Evolutionary conservation across 73 alveolate genomes (phyloP), one percentile per base, ranked within the genome.

Genomic region (Uronychia binucleata): DNA sequence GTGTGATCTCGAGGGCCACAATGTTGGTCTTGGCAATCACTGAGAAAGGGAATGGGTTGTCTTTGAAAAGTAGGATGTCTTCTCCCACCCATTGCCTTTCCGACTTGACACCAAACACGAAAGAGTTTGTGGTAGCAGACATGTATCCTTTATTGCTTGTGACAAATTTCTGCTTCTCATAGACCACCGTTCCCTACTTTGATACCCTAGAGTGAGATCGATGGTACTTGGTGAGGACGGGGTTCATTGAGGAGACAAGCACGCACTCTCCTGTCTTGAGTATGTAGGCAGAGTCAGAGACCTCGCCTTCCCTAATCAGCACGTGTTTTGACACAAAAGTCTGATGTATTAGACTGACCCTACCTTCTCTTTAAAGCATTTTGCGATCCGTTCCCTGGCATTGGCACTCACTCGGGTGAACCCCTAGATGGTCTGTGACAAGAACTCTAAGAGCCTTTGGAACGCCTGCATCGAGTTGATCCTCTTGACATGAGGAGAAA

Each of bases 301-400:
- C 29, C 1, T 5, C 5, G 25, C 81, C 81, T 30, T 75, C 81
- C 30, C 5, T 8, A 28, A 75, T 28, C 8, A 75, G 5, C 5
- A 13, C 32, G 28, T 75, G 58, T 27, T 32, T 32, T 5, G 81
- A 46, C 27, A 75, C 32, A 13, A 30, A 75, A 5, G 58, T 28
- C 28, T 13, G 5, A 35, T 75, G 5, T 75, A 26, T 46, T 46
- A 19, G 19, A 46, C 5, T 5, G n/a, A 46, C 5, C 67, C 19
- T 46, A 46, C 67, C 19, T 19, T 46, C 19, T 46, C 67, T 19
- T 60, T 81, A 59, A 81, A 81, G 28, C 81, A 81, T 58, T 59
- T 81, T 58, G 79, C 88, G 28, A 59, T 81, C 31, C 88, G 57
- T 1, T 81, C 88, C 28, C 75, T 81, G 57, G 88, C 88, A 59